Evolutionary conservation across 2,329 filamentous ascomycete species (phyloP).

Genomic region (Ophiosphaerella korrae): DNA sequence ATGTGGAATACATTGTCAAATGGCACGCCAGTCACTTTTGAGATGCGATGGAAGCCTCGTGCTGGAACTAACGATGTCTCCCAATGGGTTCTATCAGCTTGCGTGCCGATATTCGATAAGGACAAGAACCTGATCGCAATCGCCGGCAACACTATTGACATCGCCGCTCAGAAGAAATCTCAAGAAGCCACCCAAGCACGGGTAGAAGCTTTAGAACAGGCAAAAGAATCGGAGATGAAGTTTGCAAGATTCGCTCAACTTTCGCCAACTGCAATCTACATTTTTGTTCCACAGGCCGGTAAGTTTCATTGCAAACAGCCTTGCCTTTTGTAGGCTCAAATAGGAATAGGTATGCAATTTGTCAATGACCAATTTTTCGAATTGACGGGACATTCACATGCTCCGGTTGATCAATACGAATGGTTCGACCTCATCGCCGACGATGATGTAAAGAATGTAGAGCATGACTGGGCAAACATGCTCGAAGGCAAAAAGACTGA

Average conservation of each 20-base stretch:
- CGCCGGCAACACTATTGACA: conserved; percentile 40
- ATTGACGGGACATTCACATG: conserved; percentile 24
- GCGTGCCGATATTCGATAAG: conserved; percentile 37
- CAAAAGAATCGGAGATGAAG: conserved; percentile 29
- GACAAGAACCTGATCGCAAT: conserved; percentile 32
- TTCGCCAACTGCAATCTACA: conserved; percentile 33
- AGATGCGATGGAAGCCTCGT: conserved; percentile 41
- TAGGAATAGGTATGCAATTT: conserved; percentile 27
- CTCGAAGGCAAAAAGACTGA: conserved; percentile 19
- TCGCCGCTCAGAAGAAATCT: conserved; percentile 38
- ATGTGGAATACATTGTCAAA: conserved; percentile 36
- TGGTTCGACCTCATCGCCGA: conserved; percentile 27
- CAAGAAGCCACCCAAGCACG: conserved; percentile 26
- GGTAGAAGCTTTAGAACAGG: conserved; percentile 33
- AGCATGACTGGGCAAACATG: conserved; percentile 23
- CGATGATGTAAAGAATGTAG: conserved; percentile 24
- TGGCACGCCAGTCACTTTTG: conserved; percentile 37
- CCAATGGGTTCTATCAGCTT: conserved; percentile 38
- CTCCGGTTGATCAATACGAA: conserved; percentile 16
- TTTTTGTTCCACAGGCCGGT: conserved; percentile 28
- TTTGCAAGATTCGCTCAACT: conserved; percentile 34
- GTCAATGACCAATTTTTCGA: conserved; percentile 39
- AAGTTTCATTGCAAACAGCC: not conserved
- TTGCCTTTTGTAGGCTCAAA: not conserved
- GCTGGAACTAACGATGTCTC: conserved; percentile 14